phyloP scores from a whole-genome alignment of 2,329 filamentous ascomycete species.

The Calonectria pseudoreteaudii region DNA sequence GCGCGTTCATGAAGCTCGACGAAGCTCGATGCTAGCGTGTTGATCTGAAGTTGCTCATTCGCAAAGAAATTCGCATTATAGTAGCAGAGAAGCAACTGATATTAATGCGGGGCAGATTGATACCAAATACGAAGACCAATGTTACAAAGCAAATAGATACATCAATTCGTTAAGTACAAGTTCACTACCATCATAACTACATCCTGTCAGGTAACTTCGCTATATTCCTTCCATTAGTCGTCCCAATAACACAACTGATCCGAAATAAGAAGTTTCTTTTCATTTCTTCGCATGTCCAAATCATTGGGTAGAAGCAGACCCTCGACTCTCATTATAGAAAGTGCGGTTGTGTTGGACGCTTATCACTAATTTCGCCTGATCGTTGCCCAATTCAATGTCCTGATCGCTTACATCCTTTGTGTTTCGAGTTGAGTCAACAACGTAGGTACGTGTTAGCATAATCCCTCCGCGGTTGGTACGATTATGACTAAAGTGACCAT shows the following conservation, averaged over 20 bases:
- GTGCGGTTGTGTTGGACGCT: conserved; percentile 29
- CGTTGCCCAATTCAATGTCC: conserved; percentile 32
- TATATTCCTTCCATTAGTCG: not conserved
- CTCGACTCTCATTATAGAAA: conserved; percentile 21
- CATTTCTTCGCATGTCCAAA: not conserved
- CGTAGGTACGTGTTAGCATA: conserved; percentile 44
- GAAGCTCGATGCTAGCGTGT: too few species aligned
- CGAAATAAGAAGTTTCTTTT: not conserved
- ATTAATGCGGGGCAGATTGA: too few species aligned
- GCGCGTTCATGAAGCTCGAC: too few species aligned
- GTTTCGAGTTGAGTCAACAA: conserved; percentile 37
- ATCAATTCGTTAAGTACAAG: too few species aligned
- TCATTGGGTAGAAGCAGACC: conserved; percentile 19
- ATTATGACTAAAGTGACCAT: conserved; percentile 14
- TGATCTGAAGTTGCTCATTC: too few species aligned
- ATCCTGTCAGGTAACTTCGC: too few species aligned
- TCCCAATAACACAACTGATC: not conserved
- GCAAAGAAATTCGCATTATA: too few species aligned
- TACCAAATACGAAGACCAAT: too few species aligned
- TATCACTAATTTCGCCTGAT: conserved; percentile 38
- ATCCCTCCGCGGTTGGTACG: conserved; percentile 38
- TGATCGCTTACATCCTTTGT: conserved; percentile 24
- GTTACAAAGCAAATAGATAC: too few species aligned
- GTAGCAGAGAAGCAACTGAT: too few species aligned
- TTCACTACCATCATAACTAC: too few species aligned